Percentiles rank a stretch among this genome's conserved stretches.
Conservation (phyloP, 495 filamentous ascomycete species). For the Trichoderma gamsii region DNA sequence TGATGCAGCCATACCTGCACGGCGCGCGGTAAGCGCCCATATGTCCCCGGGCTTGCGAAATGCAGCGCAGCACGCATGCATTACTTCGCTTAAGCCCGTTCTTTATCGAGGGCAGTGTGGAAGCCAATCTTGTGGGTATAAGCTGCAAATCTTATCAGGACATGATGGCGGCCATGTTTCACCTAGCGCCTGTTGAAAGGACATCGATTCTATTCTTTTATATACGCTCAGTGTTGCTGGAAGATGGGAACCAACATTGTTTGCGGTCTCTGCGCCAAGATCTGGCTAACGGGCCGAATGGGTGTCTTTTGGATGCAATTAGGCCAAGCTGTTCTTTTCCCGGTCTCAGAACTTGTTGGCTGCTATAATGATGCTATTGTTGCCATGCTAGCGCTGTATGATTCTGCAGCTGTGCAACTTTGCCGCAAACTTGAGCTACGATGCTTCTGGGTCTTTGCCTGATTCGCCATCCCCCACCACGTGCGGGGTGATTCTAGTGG, state of each 20-base stretch:
- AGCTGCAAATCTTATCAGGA: too few species aligned
- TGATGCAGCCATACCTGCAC: neutral
- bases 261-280: too few species aligned
- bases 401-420: neutral
- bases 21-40: neutral
- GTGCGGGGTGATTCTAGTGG: constrained; percentile 2
- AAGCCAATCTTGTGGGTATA: neutral
- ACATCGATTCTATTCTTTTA: too few species aligned
- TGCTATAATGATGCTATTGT: too few species aligned
- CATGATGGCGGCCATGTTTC: too few species aligned
- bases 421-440: neutral
- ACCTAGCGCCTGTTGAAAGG: too few species aligned
- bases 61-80: neutral
- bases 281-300: too few species aligned
- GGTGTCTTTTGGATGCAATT: too few species aligned
- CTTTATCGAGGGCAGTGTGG: neutral
- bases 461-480: constrained; percentile 8
- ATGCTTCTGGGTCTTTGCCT: neutral
- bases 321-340: too few species aligned
- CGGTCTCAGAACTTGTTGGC: too few species aligned
- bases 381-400: neutral
- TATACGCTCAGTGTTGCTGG: too few species aligned
- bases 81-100: neutral
- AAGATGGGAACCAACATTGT: too few species aligned
- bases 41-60: neutral